Percentiles rank a stretch among this genome's conserved stretches.
Conservation (phyloP, 2,329 filamentous ascomycete species). For the Colletotrichum tropicicola region DNA sequence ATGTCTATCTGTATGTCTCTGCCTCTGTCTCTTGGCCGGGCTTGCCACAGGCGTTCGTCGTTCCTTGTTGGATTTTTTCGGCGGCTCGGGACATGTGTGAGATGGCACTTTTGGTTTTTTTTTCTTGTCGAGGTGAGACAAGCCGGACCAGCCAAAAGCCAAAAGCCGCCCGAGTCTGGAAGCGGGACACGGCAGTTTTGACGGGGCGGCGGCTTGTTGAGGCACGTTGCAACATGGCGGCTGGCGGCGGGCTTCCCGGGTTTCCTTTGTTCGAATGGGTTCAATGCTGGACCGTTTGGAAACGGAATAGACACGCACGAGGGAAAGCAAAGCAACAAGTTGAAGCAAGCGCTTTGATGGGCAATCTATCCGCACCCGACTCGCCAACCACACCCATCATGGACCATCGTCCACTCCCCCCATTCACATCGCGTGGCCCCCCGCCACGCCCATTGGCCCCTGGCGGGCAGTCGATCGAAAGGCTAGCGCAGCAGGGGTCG, state of each 20-base stretch:
- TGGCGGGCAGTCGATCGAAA: constrained; percentile 22
- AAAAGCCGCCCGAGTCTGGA: constrained; percentile 9
- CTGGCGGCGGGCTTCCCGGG: constrained; percentile 16
- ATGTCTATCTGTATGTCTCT: not conserved
- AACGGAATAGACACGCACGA: not conserved
- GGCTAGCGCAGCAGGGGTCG: constrained; percentile 25
- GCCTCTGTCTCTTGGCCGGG: not conserved
- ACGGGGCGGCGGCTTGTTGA: constrained; percentile 6
- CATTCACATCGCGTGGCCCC: not conserved
- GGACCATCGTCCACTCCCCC: not conserved
- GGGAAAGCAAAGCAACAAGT: not conserved
- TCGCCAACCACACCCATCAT: not conserved
- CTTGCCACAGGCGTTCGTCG: not conserved
- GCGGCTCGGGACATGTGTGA: not conserved
- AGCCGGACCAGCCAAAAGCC: constrained; percentile 9
- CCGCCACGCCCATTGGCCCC: constrained; percentile 17
- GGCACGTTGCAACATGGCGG: constrained; percentile 22
- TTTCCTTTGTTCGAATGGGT: constrained; percentile 13
- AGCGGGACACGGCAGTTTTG: constrained; percentile 3
- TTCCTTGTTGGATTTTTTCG: not conserved
- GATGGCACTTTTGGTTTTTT: not conserved
- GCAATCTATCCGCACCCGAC: not conserved
- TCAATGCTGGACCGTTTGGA: not conserved
- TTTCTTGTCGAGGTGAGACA: constrained; percentile 20
- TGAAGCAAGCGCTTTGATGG: constrained; percentile 20